A percentile compares a stretch with the other conserved stretches of the same genome.
phyloP scores from a whole-genome alignment of 352 stramenopile genomes.

The Globisporangium sylvaticum region DNA sequence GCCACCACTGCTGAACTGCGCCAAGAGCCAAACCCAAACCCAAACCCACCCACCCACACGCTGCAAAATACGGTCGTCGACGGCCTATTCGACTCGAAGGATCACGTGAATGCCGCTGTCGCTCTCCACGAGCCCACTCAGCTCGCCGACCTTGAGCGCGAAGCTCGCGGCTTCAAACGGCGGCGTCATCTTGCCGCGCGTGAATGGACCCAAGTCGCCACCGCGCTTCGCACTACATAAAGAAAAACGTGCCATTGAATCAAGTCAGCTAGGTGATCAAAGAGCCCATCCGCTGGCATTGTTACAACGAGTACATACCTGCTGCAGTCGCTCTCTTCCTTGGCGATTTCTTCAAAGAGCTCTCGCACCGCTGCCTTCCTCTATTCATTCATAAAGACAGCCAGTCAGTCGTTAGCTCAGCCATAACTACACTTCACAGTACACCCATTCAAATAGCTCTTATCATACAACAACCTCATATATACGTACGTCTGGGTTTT shows the following conservation, averaged over 20 bases:
- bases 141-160: conserved; percentile 89
- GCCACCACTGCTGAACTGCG: not conserved
- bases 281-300: not conserved
- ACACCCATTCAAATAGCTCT: not conserved
- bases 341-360: conserved; percentile 84
- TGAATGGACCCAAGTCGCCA: conserved; percentile 88
- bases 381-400: not conserved
- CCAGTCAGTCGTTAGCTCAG: not conserved
- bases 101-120: conserved; percentile 98
- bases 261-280: not conserved
- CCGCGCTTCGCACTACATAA: conserved; percentile 81
- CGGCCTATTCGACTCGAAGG: conserved; percentile 75
- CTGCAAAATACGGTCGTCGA: conserved; percentile 3
- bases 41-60: not conserved
- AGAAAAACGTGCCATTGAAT: not conserved
- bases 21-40: not conserved
- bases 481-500: conserved; percentile 51
- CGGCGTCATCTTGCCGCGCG: conserved; percentile 90
- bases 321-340: conserved; percentile 87
- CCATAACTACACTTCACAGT: conserved; percentile 7
- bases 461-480: not conserved
- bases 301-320: conserved; percentile 57
- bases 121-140: conserved; percentile 94
- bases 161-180: conserved; percentile 92
- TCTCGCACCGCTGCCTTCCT: conserved; percentile 46